Conservation (phyloP, 345 rosid species). For the Linum usitatissimum region DNA sequence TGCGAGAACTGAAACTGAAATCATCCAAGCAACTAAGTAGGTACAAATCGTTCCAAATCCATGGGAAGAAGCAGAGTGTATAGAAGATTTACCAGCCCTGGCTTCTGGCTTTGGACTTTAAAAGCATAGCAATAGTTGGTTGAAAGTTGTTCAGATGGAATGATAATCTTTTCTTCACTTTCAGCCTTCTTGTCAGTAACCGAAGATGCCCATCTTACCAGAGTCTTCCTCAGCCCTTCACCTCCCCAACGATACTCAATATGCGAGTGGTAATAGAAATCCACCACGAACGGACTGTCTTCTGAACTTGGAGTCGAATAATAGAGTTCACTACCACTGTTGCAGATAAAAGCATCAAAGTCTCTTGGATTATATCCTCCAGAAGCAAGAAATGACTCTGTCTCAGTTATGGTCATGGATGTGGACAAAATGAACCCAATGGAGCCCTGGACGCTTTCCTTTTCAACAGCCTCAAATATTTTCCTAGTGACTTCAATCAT, state of each 20-base stretch:
- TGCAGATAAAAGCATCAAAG: conserved; percentile 93
- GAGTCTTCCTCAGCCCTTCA: conserved; percentile 88
- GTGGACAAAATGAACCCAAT: conserved; percentile 84
- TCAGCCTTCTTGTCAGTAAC: conserved; percentile 42
- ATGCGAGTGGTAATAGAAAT: conserved; percentile 95
- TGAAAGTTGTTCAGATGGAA: conserved; percentile 73
- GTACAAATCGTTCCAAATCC: neutral
- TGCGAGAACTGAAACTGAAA: too few species aligned
- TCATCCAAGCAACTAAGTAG: too few species aligned
- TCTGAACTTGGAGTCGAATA: conserved; percentile 61
- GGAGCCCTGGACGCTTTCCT: conserved; percentile 74
- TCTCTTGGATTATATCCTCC: conserved; percentile 61
- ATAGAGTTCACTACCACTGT: conserved; percentile 90
- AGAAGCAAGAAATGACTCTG: conserved; percentile 52
- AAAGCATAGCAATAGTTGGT: conserved; percentile 83
- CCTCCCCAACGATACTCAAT: conserved; percentile 99
- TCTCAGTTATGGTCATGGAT: conserved; percentile 76
- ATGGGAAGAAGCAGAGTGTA: neutral
- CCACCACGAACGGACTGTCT: conserved; percentile 60
- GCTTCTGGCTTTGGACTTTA: conserved; percentile 45
- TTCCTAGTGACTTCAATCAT: conserved; percentile 50
- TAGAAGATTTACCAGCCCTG: conserved; percentile 40
- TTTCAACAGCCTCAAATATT: conserved; percentile 60
- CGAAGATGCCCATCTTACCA: conserved; percentile 80
- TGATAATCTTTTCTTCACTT: conserved; percentile 43